Evolutionary conservation across 257 asterid species (phyloP), one percentile per base, ranked within the genome.

Genomic region (Ligustrum vulgare): DNA sequence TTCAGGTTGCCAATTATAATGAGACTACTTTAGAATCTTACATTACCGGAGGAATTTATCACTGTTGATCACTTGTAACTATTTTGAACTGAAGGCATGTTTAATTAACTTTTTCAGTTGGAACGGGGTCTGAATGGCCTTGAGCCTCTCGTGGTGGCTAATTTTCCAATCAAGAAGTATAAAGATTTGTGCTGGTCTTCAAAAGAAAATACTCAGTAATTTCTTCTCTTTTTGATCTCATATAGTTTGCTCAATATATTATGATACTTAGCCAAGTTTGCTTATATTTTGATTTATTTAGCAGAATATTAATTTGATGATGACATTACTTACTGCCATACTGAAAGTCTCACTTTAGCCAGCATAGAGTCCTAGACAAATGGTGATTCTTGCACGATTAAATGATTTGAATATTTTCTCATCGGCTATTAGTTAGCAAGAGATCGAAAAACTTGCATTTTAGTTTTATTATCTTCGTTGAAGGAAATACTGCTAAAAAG

Each of bases 101-200:
- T 78, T 49, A 1, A 73, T 60, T 32, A 35, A 47, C 33, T 77
- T 41, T 33, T 76, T 43, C 45, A 93, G 98, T 80, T 91, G 83
- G 96, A 87, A 78, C 87, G 96, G 34, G 97, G 95, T 69, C 81
- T 86, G 67, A 89, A 88, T 75, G 97, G 98, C 68, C 86, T 93
- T 20, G 96, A 93, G 81, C 93, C 97, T 49, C 72, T 85, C 32
- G 81, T 78, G 75, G 90, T 93, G 23, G 83, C 95, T 74, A 85
- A 84, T 81, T 89, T 93, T 75, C 97, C 92, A 0, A 81, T 84
- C 23, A 87, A 83, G 83, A 91, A 87, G 82, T 91, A 81, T 5
- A 76, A 81, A 66, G 97, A 93, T 72, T 71, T 85, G 58, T 87
- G 88, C 80, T 79, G 85, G 73, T 69, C 90, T 20, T 84, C 95